Percentiles rank a stretch among this genome's conserved stretches.
Evolutionary conservation across 805 yeast species (phyloP).

Genomic region (Teunomyces aglyptinius): DNA sequence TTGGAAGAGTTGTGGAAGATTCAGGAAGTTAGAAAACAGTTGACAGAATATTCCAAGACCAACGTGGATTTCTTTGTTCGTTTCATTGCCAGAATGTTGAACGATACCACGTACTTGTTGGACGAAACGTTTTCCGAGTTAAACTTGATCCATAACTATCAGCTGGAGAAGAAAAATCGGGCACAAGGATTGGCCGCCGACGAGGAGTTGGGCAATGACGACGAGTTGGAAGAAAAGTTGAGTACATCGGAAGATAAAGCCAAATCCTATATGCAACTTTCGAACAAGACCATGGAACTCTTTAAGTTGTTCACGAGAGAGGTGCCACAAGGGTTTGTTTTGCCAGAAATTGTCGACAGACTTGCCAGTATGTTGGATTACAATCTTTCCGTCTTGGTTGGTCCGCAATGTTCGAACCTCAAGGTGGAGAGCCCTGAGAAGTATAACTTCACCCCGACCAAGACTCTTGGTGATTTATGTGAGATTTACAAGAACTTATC

Average conservation of each 20-base stretch:
- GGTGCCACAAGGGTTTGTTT: slow-evolving; percentile 81
- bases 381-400: slow-evolving; percentile 88
- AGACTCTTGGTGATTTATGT: slow-evolving; percentile 63
- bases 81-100: slow-evolving; percentile 91
- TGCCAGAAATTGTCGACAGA: slow-evolving; percentile 88
- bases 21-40: slow-evolving; percentile 63
- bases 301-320: slow-evolving; percentile 81
- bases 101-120: slow-evolving; percentile 86
- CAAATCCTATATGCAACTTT: slow-evolving; percentile 74
- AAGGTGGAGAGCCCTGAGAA: slow-evolving; percentile 82
- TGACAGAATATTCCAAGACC: slow-evolving; percentile 61
- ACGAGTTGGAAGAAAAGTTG: slow-evolving; percentile 59
- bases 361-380: slow-evolving; percentile 95
- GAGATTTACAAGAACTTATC: slow-evolving; percentile 76
- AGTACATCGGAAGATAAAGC: slow-evolving; percentile 72
- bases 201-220: slow-evolving; percentile 51
- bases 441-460: slow-evolving; percentile 79
- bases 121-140: slow-evolving; percentile 88
- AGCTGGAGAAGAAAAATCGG: slow-evolving; percentile 59
- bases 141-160: slow-evolving; percentile 71
- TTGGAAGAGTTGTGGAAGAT: slow-evolving; percentile 81
- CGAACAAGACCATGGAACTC: slow-evolving; percentile 77
- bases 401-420: slow-evolving; percentile 87
- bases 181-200: slow-evolving; percentile 26
- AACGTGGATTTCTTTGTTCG: slow-evolving; percentile 84